Evolutionary conservation across 2,329 filamentous ascomycete genomes (phyloP).

Genomic region (Sclerotinia minor): DNA sequence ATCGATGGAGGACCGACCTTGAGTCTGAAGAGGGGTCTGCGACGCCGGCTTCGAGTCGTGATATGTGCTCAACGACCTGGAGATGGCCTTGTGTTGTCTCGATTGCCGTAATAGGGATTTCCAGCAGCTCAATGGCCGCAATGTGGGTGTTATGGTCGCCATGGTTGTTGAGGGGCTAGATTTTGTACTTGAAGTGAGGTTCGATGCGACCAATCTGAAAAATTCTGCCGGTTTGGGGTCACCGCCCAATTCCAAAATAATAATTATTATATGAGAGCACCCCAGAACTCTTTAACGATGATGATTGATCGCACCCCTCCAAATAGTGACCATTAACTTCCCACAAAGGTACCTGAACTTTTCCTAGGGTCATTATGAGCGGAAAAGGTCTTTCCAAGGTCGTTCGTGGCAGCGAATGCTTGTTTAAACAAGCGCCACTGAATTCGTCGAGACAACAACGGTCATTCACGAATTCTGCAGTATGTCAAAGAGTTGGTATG

Average conservation of each 20-base stretch:
- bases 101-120: conserved; percentile 63
- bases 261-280: conserved; percentile 5
- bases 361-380: conserved; percentile 28
- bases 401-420: conserved; percentile 31
- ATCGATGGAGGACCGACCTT: conserved; percentile 28
- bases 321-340: not conserved
- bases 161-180: conserved; percentile 31
- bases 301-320: not conserved
- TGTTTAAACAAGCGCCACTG: conserved; percentile 25
- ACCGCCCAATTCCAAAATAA: conserved; percentile 16
- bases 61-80: conserved; percentile 53
- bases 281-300: not conserved
- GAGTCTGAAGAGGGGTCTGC: conserved; percentile 25
- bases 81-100: conserved; percentile 50
- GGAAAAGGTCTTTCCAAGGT: conserved; percentile 26
- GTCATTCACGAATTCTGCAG: conserved; percentile 38
- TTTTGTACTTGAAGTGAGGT: conserved; percentile 23
- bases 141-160: conserved; percentile 42
- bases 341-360: not conserved
- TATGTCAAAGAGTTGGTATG: conserved; percentile 35
- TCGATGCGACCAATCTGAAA: conserved; percentile 29
- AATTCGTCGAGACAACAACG: conserved; percentile 28
- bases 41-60: conserved; percentile 44
- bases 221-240: conserved; percentile 28
- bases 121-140: conserved; percentile 70